Percentiles rank a stretch among this genome's conserved stretches.
Evolutionary conservation across 1,284 basidiomycete genomes (phyloP).

Genomic region (Mrakiaceae sp.): DNA sequence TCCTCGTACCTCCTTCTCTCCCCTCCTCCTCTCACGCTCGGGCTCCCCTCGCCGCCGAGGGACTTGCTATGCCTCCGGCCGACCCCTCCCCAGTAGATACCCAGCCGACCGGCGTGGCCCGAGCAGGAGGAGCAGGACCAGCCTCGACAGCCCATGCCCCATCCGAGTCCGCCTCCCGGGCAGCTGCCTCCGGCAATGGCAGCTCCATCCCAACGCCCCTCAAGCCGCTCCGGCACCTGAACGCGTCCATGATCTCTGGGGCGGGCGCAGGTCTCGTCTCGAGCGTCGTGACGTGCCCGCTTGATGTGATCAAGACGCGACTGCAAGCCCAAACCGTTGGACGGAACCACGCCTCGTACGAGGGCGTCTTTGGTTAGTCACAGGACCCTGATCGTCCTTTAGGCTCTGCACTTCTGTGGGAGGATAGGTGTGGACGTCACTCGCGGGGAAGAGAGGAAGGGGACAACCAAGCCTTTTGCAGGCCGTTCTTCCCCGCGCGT

Average conservation of each 20-base stretch:
- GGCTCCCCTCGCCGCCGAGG: too few species aligned
- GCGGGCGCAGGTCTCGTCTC: conserved; percentile 68
- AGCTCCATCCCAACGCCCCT: background rate
- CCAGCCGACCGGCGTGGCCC: background rate
- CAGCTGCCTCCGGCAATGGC: background rate
- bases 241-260: conserved; percentile 38
- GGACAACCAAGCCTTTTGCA: background rate
- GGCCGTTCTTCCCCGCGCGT: background rate
- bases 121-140: background rate
- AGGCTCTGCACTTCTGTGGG: too few species aligned
- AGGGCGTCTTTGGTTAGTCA: conserved; percentile 58
- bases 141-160: too few species aligned
- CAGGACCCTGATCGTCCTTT: background rate
- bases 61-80: background rate
- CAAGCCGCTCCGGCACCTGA: conserved; percentile 8
- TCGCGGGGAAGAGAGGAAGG: too few species aligned
- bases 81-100: background rate
- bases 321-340: conserved; percentile 76
- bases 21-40: background rate
- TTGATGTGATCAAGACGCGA: conserved; percentile 96
- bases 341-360: conserved; percentile 55
- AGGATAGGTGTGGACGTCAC: too few species aligned
- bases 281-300: conserved; percentile 87
- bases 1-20: background rate
- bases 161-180: background rate